These are phyloP conservation scores for Pseudogymnoascus sp. DNA, from an alignment of 2,329 filamentous ascomycete species.

Conservation along the genomic window DNA sequence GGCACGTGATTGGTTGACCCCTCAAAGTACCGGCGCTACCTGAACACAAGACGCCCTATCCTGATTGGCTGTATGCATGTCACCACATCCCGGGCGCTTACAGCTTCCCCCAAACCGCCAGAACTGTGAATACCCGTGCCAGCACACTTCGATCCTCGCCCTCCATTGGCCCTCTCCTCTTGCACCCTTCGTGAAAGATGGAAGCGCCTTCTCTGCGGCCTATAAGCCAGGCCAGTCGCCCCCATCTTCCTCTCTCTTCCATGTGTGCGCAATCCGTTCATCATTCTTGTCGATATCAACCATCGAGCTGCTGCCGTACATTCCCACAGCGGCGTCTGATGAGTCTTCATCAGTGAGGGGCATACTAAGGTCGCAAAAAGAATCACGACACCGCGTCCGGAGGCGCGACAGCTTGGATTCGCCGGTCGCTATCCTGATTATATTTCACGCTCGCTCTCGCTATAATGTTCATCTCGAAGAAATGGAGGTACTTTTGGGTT, in stretches of 20 bases:
- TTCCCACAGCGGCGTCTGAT: slow-evolving; percentile 7
- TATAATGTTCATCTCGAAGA: slow-evolving; percentile 30
- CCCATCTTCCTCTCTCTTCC: background rate
- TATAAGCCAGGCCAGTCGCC: slow-evolving; percentile 1
- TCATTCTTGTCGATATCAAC: background rate
- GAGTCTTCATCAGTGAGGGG: slow-evolving; percentile 4
- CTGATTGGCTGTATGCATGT: slow-evolving; percentile 2
- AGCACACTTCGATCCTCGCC: slow-evolving; percentile 1
- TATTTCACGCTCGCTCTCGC: background rate
- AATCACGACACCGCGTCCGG: background rate
- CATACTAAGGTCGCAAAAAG: slow-evolving; percentile 7
- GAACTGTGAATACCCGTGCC: slow-evolving; percentile 6
- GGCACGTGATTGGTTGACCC: background rate
- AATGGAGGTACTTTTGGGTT: slow-evolving; percentile 42
- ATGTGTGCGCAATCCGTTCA: background rate
- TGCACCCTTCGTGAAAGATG: slow-evolving; percentile 1
- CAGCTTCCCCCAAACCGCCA: background rate
- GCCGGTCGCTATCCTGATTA: slow-evolving; percentile 4
- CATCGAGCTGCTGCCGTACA: background rate
- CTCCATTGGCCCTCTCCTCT: background rate
- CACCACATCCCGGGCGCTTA: slow-evolving; percentile 8
- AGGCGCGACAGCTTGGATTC: background rate
- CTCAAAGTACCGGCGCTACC: background rate
- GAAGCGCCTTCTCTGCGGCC: background rate
- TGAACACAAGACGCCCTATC: background rate